Conservation (phyloP, 805 yeast species). For the Yarrowia sp. region DNA sequence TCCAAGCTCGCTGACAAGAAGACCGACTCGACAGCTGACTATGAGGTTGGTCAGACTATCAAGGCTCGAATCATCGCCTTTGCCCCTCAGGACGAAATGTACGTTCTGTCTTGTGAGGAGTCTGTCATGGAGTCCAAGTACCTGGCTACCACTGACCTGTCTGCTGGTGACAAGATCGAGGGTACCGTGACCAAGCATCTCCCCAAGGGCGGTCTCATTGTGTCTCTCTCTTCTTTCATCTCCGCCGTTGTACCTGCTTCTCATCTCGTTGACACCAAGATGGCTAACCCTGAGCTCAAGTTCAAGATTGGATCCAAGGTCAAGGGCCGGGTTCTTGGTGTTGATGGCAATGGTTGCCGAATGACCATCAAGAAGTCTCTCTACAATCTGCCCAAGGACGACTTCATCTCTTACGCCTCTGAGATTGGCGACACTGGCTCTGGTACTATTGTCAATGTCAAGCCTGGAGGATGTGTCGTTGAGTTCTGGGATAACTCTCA, state of each 20-base stretch:
- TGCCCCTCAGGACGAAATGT: slow-evolving; percentile 61
- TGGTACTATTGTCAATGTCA: slow-evolving; percentile 71
- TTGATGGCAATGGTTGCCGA: slow-evolving; percentile 45
- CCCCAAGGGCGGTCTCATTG: slow-evolving; percentile 62
- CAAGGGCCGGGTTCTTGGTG: slow-evolving; percentile 48
- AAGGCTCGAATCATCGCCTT: slow-evolving; percentile 74
- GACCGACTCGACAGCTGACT: slow-evolving; percentile 38
- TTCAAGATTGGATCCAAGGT: slow-evolving; percentile 81
- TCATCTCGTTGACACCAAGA: slow-evolving; percentile 80
- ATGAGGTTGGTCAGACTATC: slow-evolving; percentile 62
- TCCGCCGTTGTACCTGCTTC: slow-evolving; percentile 68
- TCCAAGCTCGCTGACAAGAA: slow-evolving; percentile 53
- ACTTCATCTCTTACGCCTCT: slow-evolving; percentile 47
- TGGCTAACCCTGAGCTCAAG: slow-evolving; percentile 87
- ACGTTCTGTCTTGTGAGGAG: slow-evolving; percentile 67
- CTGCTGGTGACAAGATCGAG: slow-evolving; percentile 63
- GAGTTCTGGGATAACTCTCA: slow-evolving; percentile 74
- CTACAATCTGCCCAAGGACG: slow-evolving; percentile 49
- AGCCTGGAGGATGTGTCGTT: slow-evolving; percentile 74
- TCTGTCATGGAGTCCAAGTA: slow-evolving; percentile 60
- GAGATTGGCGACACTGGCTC: slow-evolving; percentile 54
- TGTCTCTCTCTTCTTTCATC: slow-evolving; percentile 58
- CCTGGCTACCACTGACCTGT: slow-evolving; percentile 67
- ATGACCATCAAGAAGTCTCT: slow-evolving; percentile 82
- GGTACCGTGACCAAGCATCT: slow-evolving; percentile 54